Percentiles rank a stretch among this genome's conserved stretches.
Conservation (phyloP, 768 basidiomycete species). For the Macrocybe gigantea region DNA sequence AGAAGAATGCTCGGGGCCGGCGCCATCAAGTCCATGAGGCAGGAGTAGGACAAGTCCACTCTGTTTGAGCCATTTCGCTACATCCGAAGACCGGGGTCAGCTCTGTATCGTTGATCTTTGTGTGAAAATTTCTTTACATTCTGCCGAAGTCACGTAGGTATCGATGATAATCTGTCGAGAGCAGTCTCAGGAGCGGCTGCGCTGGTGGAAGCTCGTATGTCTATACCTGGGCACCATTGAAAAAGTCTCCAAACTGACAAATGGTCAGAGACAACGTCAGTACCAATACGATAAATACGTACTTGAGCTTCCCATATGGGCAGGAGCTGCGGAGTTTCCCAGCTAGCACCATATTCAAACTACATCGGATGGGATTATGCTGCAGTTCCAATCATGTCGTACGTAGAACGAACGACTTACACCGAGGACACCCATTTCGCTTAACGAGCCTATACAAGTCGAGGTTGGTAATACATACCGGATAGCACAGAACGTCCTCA, state of each 20-base stretch:
- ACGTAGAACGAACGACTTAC: constrained; percentile 33
- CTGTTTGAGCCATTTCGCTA: constrained; percentile 92
- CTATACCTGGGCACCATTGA: constrained; percentile 76
- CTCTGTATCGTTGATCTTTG: background rate
- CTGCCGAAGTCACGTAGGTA: constrained; percentile 78
- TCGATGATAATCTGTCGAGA: constrained; percentile 72
- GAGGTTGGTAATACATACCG: background rate
- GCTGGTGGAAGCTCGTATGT: background rate
- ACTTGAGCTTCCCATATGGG: constrained; percentile 94
- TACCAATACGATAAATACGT: constrained; percentile 4
- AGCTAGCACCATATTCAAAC: constrained; percentile 90
- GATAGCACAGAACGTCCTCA: constrained; percentile 24
- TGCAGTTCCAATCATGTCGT: background rate
- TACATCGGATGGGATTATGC: constrained; percentile 19
- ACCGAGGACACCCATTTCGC: constrained; percentile 85
- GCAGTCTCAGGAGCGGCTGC: background rate
- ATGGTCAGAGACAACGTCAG: background rate
- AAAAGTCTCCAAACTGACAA: constrained; percentile 82
- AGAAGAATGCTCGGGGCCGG: constrained; percentile 91
- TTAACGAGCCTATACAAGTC: constrained; percentile 60
- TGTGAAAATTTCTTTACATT: constrained; percentile 47
- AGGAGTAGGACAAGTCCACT: constrained; percentile 82
- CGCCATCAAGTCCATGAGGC: constrained; percentile 88
- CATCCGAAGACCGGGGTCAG: background rate
- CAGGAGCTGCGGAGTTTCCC: constrained; percentile 77